A percentile compares a stretch with the other conserved stretches of the same genome.
These are phyloP conservation scores for Sporothrix protearum DNA, from an alignment of 2,329 filamentous ascomycete genomes.

Conservation along the genomic window DNA sequence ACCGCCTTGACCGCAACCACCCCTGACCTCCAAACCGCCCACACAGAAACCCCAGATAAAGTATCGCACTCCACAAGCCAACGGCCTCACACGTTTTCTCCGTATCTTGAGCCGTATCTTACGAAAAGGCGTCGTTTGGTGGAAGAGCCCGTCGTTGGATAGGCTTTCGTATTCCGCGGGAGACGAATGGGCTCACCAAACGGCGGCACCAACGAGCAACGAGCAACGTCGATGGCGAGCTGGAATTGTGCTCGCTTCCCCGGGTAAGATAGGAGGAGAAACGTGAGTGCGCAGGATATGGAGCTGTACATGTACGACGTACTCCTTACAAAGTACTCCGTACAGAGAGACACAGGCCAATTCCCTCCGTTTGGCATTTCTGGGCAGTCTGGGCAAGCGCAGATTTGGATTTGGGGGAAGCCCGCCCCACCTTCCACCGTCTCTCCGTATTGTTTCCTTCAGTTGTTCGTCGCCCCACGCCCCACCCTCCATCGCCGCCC, in stretches of 20 bases:
- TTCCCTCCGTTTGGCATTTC: not conserved
- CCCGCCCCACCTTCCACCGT: not conserved
- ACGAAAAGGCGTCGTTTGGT: not conserved
- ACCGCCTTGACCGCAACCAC: not conserved
- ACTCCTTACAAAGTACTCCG: too few species aligned
- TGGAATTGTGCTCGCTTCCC: constrained; percentile 3
- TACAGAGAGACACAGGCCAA: not conserved
- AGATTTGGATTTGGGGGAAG: not conserved
- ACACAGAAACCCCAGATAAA: constrained; percentile 8
- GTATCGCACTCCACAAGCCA: constrained; percentile 12
- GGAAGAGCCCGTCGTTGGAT: not conserved
- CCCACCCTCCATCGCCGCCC: constrained; percentile 6
- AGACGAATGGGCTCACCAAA: not conserved
- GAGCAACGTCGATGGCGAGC: not conserved
- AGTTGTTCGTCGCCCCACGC: constrained; percentile 10
- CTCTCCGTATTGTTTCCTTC: not conserved
- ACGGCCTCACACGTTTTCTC: not conserved
- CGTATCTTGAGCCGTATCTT: not conserved
- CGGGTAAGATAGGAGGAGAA: constrained; percentile 11
- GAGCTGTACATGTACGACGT: too few species aligned
- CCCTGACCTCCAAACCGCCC: not conserved
- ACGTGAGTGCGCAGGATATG: not conserved
- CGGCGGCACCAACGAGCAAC: not conserved
- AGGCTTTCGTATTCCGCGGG: not conserved
- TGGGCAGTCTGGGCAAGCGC: not conserved